Evolutionary conservation across 1,139 yeast species (phyloP), one percentile per base, ranked within the genome.

Genomic region (Scheffersomyces illinoinensis): DNA sequence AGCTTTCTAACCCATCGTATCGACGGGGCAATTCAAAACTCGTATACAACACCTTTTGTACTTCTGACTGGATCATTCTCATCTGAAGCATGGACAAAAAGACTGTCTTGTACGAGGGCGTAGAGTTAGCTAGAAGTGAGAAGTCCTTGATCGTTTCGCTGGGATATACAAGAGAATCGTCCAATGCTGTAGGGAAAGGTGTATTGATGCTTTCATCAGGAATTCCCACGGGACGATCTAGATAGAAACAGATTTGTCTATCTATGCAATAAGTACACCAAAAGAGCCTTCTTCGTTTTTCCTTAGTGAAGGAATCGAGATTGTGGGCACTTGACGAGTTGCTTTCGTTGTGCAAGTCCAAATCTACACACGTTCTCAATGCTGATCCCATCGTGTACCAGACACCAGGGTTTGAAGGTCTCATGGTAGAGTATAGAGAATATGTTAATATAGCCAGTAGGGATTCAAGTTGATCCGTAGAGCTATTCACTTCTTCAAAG

Each of bases 211-310:
- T 81, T 61, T 87, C 91, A 65, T 89, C 93, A 0, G 93, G 90
- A 0, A 89, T 87, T 0, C 93, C 92, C 63, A 88, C 86, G 0
- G 93, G 93, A 55, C 93, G 75, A 8, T 90, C 91, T 59, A 89
- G 73, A 67, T 89, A 89, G 59, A 89, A 86, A 68, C 93, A 88
- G 12, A 89, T 84, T 67, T 89, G 93, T 47, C 98, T 75, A 70
- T 93, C 98, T 55, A 93, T 74, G 0, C 93, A 84, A 71, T 92
- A 93, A 0, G 95, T 87, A 70, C 97, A 90, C 98, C 98, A 93
- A 66, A 93, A 92, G 49, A 93, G 74, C 52, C 97, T 76, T 65
- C 97, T 81, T 59, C 96, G 77, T 71, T 89, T 76, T 68, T 93
- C 97, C 39, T 84, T 75, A 0, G 85, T 79, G 64, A 84, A 87